These are phyloP conservation scores for Priceomyces haplophilus DNA, from an alignment of 805 yeast genomes.

Conservation along the genomic window DNA sequence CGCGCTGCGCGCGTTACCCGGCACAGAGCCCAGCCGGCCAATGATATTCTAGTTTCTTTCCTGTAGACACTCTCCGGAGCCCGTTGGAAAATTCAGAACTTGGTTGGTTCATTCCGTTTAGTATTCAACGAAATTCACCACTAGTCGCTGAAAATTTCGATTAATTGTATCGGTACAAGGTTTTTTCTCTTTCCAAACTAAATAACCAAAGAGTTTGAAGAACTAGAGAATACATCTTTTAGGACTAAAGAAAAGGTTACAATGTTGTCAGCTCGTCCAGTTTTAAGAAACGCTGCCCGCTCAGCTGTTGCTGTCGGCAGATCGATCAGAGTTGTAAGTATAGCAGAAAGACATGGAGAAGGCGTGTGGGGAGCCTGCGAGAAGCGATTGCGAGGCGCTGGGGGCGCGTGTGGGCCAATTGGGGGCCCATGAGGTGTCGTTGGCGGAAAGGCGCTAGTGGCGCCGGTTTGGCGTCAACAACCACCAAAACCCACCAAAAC, in stretches of 20 bases:
- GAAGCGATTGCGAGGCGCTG: background rate
- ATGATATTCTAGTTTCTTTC: slow-evolving; percentile 5
- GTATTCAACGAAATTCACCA: slow-evolving; percentile 7
- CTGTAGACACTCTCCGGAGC: slow-evolving; percentile 6
- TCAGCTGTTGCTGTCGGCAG: slow-evolving; percentile 52
- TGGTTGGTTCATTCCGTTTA: slow-evolving; percentile 8
- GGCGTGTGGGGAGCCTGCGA: background rate
- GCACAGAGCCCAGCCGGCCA: slow-evolving; percentile 1
- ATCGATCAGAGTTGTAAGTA: slow-evolving; percentile 36
- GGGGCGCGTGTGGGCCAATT: background rate
- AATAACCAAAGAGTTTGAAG: slow-evolving; percentile 9
- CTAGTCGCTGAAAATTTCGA: slow-evolving; percentile 2
- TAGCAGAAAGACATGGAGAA: slow-evolving; percentile 4
- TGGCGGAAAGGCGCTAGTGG: too few relatives aligned
- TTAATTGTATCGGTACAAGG: slow-evolving; percentile 1
- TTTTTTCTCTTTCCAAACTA: slow-evolving; percentile 6
- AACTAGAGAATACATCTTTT: slow-evolving; percentile 10
- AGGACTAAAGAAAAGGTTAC: slow-evolving; percentile 11
- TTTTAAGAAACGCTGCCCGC: slow-evolving; percentile 82
- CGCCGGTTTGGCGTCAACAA: too few relatives aligned
- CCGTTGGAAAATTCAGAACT: slow-evolving; percentile 9
- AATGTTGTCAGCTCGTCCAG: slow-evolving; percentile 85
- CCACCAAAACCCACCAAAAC: too few relatives aligned
- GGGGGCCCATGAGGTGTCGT: background rate
- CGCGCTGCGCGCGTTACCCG: background rate